These are phyloP conservation scores for Nakaseomyces sp. DNA, from an alignment of 1,139 yeast genomes.

Conservation along the genomic window DNA sequence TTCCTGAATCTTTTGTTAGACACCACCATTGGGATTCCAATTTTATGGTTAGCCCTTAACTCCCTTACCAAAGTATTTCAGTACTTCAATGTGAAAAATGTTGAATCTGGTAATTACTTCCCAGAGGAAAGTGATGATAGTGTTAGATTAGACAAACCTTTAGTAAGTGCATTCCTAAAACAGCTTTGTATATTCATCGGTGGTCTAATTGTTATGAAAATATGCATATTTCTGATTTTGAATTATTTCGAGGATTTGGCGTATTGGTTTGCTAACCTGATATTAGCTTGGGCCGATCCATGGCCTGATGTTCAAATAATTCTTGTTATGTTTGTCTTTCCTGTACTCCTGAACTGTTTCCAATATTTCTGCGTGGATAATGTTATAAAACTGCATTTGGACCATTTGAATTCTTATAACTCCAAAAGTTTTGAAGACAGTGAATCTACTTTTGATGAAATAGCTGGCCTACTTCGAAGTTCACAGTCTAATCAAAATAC, in stretches of 20 bases:
- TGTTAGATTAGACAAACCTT: slow-evolving; percentile 11
- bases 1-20: slow-evolving; percentile 80
- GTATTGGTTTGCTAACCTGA: slow-evolving; percentile 45
- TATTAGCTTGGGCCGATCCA: slow-evolving; percentile 68
- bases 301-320: slow-evolving; percentile 77
- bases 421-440: slow-evolving; percentile 4
- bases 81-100: slow-evolving; percentile 43
- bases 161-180: slow-evolving; percentile 47
- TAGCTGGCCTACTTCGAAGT: neutral
- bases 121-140: slow-evolving; percentile 7
- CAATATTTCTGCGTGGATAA: slow-evolving; percentile 84
- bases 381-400: slow-evolving; percentile 55
- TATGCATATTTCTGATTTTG: slow-evolving; percentile 48
- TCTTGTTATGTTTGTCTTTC: slow-evolving; percentile 76
- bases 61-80: slow-evolving; percentile 43
- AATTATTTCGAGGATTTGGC: slow-evolving; percentile 41
- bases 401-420: neutral
- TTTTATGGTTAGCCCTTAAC: slow-evolving; percentile 50
- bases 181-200: slow-evolving; percentile 63
- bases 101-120: slow-evolving; percentile 71
- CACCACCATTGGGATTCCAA: slow-evolving; percentile 90
- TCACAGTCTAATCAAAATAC: neutral
- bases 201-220: slow-evolving; percentile 50
- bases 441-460: neutral
- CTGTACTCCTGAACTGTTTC: slow-evolving; percentile 70